A percentile compares a stretch with the other conserved stretches of the same genome.
Evolutionary conservation across 1,284 basidiomycete species (phyloP).

Genomic region (Ceraceosorus guamensis): DNA sequence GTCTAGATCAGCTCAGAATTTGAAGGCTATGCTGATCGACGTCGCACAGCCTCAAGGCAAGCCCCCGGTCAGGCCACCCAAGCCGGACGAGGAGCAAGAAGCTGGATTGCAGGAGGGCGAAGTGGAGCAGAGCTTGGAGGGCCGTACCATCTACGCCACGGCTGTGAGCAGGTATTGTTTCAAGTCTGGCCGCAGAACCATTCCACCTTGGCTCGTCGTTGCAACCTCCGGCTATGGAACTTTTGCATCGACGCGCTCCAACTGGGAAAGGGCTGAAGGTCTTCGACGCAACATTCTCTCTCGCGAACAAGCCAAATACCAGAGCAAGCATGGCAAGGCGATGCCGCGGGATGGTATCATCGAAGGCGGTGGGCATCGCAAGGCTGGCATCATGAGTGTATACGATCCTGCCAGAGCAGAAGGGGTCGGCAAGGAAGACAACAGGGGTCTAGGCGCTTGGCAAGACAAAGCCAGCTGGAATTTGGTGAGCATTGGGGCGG

Average conservation of each 20-base stretch:
- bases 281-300: constrained; percentile 11
- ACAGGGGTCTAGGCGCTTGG: constrained; percentile 4
- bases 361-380: neutral
- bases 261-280: constrained; percentile 33
- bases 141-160: constrained; percentile 26
- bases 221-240: constrained; percentile 33
- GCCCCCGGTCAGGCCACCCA: constrained; percentile 6
- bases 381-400: constrained; percentile 1
- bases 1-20: constrained; percentile 5
- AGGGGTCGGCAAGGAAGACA: neutral
- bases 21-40: constrained; percentile 3
- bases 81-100: constrained; percentile 12
- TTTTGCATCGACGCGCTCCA: constrained; percentile 15
- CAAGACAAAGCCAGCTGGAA: constrained; percentile 3
- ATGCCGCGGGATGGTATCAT: constrained; percentile 4
- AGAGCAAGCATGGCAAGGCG: neutral
- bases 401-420: constrained; percentile 9
- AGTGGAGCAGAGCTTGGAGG: neutral
- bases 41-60: constrained; percentile 2
- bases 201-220: constrained; percentile 36
- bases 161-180: constrained; percentile 29
- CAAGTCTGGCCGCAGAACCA: constrained; percentile 29
- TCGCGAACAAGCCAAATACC: neutral
- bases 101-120: neutral
- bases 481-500: neutral